Evolutionary conservation across 768 basidiomycete species (phyloP), one percentile per base, ranked within the genome.

Genomic region (Hygrophorus pudorinus): DNA sequence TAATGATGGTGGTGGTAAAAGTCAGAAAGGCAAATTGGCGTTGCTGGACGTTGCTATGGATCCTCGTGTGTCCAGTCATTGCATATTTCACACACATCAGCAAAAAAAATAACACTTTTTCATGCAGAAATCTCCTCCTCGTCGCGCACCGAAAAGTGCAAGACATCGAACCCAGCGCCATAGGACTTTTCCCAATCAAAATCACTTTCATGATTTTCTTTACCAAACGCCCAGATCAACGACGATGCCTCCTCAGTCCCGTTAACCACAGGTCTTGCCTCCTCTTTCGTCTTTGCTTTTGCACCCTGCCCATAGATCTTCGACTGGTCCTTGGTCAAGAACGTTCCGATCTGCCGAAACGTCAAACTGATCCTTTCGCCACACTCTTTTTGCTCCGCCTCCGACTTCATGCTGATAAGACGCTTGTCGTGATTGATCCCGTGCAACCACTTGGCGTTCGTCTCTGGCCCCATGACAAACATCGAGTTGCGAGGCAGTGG

Each of bases 401-500:
- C 55, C 1, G 70, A 65, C 59, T 88, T 89, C 2, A 61, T 56
- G 5, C 56, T 47, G 2, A 68, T 47, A 2, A 75, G 73, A 1
- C 87, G 79, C 50, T 84, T 87, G 63, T 89, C 86, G 43, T 76
- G 76, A 47, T 78, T 75, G 51, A 90, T 84, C 33, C 75, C 77
- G 54, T 90, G 86, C 43, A 87, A 63, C 82, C 85, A 89, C 46
- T 68, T 71, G 44, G 66, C 64, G 52, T 90, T 90, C 38, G 85
- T 88, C 42, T 71, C 67, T 4, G 77, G 70, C 1, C 85, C 85
- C 65, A 89, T 66, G 47, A 86, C 78, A 57, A 90, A 88, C 72
- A 88, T 79, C 4, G 84, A 86, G 57, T 85, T 87, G 53, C 88
- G 79, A 0, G 83, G 83, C 0, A 90, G 74, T 0, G 79, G 77